Conservation (phyloP, 352 stramenopile species). For the Pythium apleroticum region DNA sequence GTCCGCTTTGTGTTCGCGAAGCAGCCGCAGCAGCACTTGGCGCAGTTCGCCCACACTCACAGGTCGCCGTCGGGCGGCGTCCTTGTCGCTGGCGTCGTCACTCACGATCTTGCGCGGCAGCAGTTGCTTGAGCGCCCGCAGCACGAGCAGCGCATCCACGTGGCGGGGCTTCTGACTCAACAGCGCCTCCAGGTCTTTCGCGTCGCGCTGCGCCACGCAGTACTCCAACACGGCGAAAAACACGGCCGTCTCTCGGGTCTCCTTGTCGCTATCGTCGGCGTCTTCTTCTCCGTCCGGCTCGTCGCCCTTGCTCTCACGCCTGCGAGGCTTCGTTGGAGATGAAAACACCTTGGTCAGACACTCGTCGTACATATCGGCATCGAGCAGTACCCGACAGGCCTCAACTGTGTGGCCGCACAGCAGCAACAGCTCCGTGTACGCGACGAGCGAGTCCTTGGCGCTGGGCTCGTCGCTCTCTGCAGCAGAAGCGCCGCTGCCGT, state of each 20-base stretch:
- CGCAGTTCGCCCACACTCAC: slow-evolving; percentile 31
- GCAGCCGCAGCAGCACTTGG: slow-evolving; percentile 23
- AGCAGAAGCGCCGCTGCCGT: background rate
- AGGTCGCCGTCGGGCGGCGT: background rate
- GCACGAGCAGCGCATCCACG: slow-evolving; percentile 57
- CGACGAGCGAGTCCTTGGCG: slow-evolving; percentile 45
- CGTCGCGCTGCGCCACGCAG: slow-evolving; percentile 52
- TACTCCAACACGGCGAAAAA: slow-evolving; percentile 73
- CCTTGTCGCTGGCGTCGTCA: background rate
- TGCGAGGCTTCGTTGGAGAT: slow-evolving; percentile 11
- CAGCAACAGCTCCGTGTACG: slow-evolving; percentile 59
- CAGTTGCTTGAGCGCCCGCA: slow-evolving; percentile 42
- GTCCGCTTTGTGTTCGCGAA: slow-evolving; percentile 21
- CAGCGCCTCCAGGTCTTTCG: slow-evolving; percentile 45
- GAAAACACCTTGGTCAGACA: slow-evolving; percentile 42
- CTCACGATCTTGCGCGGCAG: slow-evolving; percentile 29
- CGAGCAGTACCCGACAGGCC: slow-evolving; percentile 56
- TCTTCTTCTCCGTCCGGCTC: slow-evolving; percentile 16
- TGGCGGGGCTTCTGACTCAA: slow-evolving; percentile 53
- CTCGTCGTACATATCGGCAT: slow-evolving; percentile 62
- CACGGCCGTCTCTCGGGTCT: slow-evolving; percentile 28
- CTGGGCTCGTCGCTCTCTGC: background rate
- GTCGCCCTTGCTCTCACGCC: slow-evolving; percentile 1
- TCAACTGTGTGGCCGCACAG: slow-evolving; percentile 55
- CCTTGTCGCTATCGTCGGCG: slow-evolving; percentile 8